Evolutionary conservation across 1,139 yeast genomes (phyloP).

Genomic region (Candida sojae): DNA sequence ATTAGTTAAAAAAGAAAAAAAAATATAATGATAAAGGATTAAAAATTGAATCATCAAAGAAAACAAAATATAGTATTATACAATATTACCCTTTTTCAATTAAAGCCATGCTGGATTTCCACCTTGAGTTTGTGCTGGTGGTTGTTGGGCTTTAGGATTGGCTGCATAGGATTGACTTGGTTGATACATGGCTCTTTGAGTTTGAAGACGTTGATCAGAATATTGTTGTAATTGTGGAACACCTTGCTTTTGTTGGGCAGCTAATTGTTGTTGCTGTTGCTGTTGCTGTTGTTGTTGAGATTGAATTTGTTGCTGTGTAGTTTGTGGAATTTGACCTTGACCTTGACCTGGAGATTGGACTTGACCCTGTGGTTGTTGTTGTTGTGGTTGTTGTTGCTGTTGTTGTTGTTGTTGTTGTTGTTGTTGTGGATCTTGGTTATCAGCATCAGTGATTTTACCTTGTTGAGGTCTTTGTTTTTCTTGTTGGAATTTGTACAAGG

Average conservation of each 20-base stretch:
- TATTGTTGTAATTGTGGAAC: slow-evolving; percentile 7
- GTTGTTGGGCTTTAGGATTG: slow-evolving; percentile 15
- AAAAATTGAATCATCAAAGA: not conserved
- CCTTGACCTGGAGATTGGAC: slow-evolving; percentile 11
- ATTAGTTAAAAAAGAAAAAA: not conserved
- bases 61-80: not conserved
- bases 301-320: slow-evolving; percentile 15
- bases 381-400: slow-evolving; percentile 14
- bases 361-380: slow-evolving; percentile 16
- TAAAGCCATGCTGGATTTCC: slow-evolving; percentile 20
- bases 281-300: slow-evolving; percentile 14
- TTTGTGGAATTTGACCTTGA: slow-evolving; percentile 16
- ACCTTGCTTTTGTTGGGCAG: slow-evolving; percentile 6
- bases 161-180: slow-evolving; percentile 12
- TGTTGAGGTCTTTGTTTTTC: slow-evolving; percentile 63
- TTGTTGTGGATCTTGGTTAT: slow-evolving; percentile 25
- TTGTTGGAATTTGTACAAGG: slow-evolving; percentile 76
- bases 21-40: not conserved
- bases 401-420: slow-evolving; percentile 14
- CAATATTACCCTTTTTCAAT: not conserved
- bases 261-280: slow-evolving; percentile 9
- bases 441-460: slow-evolving; percentile 28
- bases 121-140: slow-evolving; percentile 13
- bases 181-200: slow-evolving; percentile 13
- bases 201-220: slow-evolving; percentile 15